A percentile compares a stretch with the other conserved stretches of the same genome.
These are phyloP conservation scores for Ceratocystis colombiana DNA, from an alignment of 2,329 filamentous ascomycete genomes.

Conservation along the genomic window DNA sequence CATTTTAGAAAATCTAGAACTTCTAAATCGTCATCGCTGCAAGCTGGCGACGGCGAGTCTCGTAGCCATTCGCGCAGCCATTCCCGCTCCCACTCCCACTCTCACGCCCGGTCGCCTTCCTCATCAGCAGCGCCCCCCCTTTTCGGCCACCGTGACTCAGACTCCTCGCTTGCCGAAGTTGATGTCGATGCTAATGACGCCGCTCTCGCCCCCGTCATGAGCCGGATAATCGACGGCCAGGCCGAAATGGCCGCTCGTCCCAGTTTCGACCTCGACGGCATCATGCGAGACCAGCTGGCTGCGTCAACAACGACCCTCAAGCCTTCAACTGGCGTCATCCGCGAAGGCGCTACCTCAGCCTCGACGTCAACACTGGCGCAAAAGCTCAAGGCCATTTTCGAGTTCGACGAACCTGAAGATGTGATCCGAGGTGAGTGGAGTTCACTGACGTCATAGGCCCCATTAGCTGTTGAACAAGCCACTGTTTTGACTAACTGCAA, in stretches of 20 bases:
- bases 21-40: conserved; percentile 9
- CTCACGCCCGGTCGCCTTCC: not conserved
- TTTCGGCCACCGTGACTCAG: not conserved
- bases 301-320: not conserved
- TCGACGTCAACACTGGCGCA: conserved; percentile 51
- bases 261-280: conserved; percentile 46
- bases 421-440: conserved; percentile 58
- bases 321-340: not conserved
- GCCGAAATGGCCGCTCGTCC: conserved; percentile 52
- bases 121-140: not conserved
- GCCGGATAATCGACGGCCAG: conserved; percentile 63
- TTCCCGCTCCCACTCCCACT: not conserved
- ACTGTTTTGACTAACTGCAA: conserved; percentile 24
- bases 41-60: conserved; percentile 1
- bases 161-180: conserved; percentile 27
- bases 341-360: not conserved
- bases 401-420: conserved; percentile 70
- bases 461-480: not conserved
- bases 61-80: not conserved
- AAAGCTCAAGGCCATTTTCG: conserved; percentile 72
- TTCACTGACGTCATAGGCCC: conserved; percentile 20
- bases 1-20: conserved; percentile 37
- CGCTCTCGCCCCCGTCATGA: conserved; percentile 58
- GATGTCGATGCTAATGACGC: conserved; percentile 17
- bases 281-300: conserved; percentile 29